Evolutionary conservation across 805 yeast species (phyloP).

Genomic region (Saturnispora quitensis): DNA sequence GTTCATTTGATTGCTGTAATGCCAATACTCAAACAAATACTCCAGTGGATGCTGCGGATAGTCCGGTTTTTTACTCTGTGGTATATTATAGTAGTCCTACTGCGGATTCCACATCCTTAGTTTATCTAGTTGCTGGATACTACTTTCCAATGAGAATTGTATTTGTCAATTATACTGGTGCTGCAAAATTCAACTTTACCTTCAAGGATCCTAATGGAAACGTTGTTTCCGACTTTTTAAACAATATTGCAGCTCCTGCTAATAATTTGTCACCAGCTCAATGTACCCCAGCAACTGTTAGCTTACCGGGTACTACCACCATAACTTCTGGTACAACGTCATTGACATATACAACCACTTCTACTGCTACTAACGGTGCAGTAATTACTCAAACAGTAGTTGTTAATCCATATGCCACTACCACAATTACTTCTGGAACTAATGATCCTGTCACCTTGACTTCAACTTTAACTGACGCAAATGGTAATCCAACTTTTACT

Average conservation of each 20-base stretch:
- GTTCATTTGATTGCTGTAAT: slow-evolving; percentile 29
- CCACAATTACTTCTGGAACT: too few species aligned
- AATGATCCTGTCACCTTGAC: too few species aligned
- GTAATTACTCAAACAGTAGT: too few species aligned
- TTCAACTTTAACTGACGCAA: too few species aligned
- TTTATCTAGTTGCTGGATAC: slow-evolving; percentile 10
- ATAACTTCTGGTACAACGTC: not conserved
- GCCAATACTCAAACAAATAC: not conserved
- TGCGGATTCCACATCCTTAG: not conserved
- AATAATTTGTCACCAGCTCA: not conserved
- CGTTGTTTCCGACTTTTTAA: not conserved
- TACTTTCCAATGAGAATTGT: slow-evolving; percentile 16
- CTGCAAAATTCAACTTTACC: slow-evolving; percentile 7
- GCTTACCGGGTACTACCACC: not conserved
- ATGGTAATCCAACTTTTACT: too few species aligned
- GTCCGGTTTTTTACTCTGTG: slow-evolving; percentile 7
- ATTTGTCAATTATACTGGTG: slow-evolving; percentile 9
- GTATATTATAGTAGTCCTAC: not conserved
- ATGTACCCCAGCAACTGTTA: not conserved
- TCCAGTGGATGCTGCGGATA: not conserved
- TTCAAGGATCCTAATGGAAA: slow-evolving; percentile 11
- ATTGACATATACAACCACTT: not conserved
- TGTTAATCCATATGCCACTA: too few species aligned
- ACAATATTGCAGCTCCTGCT: not conserved
- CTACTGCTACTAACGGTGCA: too few species aligned